phyloP scores from a whole-genome alignment of 2,329 filamentous ascomycete genomes.

The Aaosphaeria arxii region DNA sequence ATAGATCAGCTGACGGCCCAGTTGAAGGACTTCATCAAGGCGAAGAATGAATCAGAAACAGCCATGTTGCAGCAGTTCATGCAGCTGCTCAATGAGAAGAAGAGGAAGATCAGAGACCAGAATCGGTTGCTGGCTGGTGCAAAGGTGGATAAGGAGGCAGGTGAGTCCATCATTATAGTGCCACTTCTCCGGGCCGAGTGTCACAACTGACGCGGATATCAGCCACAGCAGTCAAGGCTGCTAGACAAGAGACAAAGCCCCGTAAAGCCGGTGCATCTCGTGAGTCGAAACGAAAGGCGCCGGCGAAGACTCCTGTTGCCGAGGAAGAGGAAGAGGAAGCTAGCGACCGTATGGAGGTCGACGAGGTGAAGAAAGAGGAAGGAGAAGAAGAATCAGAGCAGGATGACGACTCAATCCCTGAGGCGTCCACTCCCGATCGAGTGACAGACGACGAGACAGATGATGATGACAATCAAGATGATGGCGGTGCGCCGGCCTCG shows the following conservation, averaged over 20 bases:
- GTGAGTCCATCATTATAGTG: slow-evolving; percentile 12
- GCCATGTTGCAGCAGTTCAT: slow-evolving; percentile 68
- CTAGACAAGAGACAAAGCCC: slow-evolving; percentile 20
- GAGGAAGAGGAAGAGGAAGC: slow-evolving; percentile 21
- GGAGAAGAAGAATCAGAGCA: slow-evolving; percentile 28
- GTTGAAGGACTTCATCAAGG: slow-evolving; percentile 62
- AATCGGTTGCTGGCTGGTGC: slow-evolving; percentile 59
- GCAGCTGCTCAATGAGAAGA: slow-evolving; percentile 73
- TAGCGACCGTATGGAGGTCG: slow-evolving; percentile 31
- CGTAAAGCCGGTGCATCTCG: slow-evolving; percentile 33
- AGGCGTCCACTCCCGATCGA: slow-evolving; percentile 31
- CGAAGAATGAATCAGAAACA: slow-evolving; percentile 66
- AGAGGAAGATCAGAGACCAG: slow-evolving; percentile 74
- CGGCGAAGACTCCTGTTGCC: slow-evolving; percentile 13
- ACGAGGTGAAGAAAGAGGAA: slow-evolving; percentile 24
- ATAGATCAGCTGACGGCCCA: slow-evolving; percentile 60
- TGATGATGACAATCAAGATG: slow-evolving; percentile 22
- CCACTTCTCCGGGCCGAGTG: background rate
- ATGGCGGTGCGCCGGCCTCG: slow-evolving; percentile 1
- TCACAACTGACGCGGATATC: background rate
- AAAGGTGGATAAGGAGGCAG: slow-evolving; percentile 41
- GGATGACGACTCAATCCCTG: slow-evolving; percentile 14
- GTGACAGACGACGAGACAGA: slow-evolving; percentile 35
- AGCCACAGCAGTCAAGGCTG: slow-evolving; percentile 28
- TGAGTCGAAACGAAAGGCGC: slow-evolving; percentile 34